Evolutionary conservation across 2,329 filamentous ascomycete species (phyloP), one percentile per base, ranked within the genome.

Genomic region (Didymosphaeria variabile): DNA sequence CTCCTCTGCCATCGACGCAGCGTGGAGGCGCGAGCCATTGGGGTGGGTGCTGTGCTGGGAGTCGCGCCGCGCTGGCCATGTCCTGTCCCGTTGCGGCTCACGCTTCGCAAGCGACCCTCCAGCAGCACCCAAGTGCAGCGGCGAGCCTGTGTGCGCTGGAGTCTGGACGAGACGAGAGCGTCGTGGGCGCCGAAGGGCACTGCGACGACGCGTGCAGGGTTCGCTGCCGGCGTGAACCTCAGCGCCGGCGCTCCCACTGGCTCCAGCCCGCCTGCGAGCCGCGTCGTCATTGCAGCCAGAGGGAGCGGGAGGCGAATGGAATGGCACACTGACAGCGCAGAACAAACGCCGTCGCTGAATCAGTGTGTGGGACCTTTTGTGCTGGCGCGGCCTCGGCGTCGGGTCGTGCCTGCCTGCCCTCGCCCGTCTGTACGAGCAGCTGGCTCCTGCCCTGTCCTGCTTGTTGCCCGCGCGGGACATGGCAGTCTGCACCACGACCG

Each of bases 51-150:
- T 9, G 32, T 19, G 50, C 38, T n/a, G 38, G 38, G 17, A 12
- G 17, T 29, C 26, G 26, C 26, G 26, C 26, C 4, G 36, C 36
- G 38, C 38, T 19, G 38, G 17, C n/a, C 38, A 17, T 8, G 4
- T 36, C 34, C 31, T 34, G 36, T 17, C n/a, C 17, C 38, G 7
- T 19, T 2, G 26, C 38, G 21, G 36, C 45, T 44, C 44, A 15
- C 55, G 36, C 36, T 40, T 51, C 56, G 53, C 62, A 57, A 57
- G 29, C 53, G 53, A 46, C 53, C 40, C 42, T 55, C 53, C 13
- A 23, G 10, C 42, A 29, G 5, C 34, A 17, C 13, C 5, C 36
- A 38, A 13, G 13, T 17, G 36, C 36, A 17, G 36, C 36, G 36
- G 13, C 36, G 36, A 38, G 13, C 36, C 10, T 36, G n/a, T 15